Conservation (phyloP, 2,329 filamentous ascomycete species). For the Ceratocystis albifundus region DNA sequence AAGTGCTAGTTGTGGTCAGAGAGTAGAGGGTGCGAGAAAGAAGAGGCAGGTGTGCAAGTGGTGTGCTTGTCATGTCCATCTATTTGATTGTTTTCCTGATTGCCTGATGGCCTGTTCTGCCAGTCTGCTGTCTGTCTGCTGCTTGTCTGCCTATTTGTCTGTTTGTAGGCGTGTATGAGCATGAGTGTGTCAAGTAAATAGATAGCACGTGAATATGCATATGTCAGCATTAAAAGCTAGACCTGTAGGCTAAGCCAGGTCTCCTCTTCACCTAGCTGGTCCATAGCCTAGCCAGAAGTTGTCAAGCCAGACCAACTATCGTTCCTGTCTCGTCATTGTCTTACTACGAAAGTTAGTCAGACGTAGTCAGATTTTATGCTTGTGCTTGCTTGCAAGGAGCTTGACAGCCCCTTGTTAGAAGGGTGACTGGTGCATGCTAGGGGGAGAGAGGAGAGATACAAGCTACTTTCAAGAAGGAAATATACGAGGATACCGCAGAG, state of each 20-base stretch:
- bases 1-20: too few relatives aligned
- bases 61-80: too few relatives aligned
- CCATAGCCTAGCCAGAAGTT: not conserved
- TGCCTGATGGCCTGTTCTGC: not conserved
- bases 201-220: constrained; percentile 2
- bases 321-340: constrained; percentile 3
- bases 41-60: too few relatives aligned
- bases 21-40: too few relatives aligned
- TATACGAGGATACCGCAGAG: not conserved
- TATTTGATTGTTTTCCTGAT: too few relatives aligned
- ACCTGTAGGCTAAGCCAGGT: not conserved
- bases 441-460: not conserved
- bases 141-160: not conserved
- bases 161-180: not conserved
- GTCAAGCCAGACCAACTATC: not conserved
- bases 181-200: not conserved
- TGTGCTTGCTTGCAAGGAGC: not conserved
- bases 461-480: not conserved
- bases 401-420: not conserved
- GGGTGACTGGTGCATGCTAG: not conserved
- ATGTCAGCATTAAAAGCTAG: not conserved
- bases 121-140: too few relatives aligned
- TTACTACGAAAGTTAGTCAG: not conserved
- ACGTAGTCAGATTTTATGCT: not conserved
- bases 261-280: not conserved